phyloP scores from a whole-genome alignment of 2,329 filamentous ascomycete genomes.

The Trichoderma endophyticum region DNA sequence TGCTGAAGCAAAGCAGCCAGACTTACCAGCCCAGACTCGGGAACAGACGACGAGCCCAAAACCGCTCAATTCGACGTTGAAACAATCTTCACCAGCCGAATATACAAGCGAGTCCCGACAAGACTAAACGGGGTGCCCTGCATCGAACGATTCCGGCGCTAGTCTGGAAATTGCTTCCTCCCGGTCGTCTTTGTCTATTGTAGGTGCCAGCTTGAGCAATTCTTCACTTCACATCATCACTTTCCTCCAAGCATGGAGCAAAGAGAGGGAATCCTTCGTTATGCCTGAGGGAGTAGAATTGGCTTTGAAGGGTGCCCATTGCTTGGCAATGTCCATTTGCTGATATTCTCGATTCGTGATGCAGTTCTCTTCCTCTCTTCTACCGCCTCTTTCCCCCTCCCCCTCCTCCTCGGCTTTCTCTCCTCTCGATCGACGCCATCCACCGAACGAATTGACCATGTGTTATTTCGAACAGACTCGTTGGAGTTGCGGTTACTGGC shows the following conservation, averaged over 20 bases:
- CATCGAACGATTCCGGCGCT: slow-evolving; percentile 19
- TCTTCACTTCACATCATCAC: neutral
- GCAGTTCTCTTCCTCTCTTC: slow-evolving; percentile 17
- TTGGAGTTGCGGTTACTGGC: slow-evolving; percentile 86
- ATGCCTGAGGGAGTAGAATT: neutral
- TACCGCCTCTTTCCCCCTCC: neutral
- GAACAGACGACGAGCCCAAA: neutral
- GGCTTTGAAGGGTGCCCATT: neutral
- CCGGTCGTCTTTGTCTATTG: slow-evolving; percentile 3
- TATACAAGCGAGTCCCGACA: slow-evolving; percentile 15
- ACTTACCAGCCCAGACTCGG: slow-evolving; percentile 17
- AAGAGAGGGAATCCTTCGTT: neutral
- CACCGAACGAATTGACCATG: slow-evolving; percentile 53
- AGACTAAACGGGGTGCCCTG: slow-evolving; percentile 18
- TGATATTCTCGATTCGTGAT: slow-evolving; percentile 18
- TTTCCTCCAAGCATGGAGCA: neutral
- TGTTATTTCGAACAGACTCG: slow-evolving; percentile 93
- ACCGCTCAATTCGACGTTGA: neutral
- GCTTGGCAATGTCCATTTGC: slow-evolving; percentile 22
- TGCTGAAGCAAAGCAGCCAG: slow-evolving; percentile 19
- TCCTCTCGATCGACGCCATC: slow-evolving; percentile 15
- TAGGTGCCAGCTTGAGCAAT: slow-evolving; percentile 3
- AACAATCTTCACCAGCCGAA: neutral
- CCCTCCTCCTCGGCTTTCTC: slow-evolving; percentile 4
- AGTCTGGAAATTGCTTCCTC: slow-evolving; percentile 16